Conservation (phyloP, 495 filamentous ascomycete species). For the Aspergillus conjunctus region DNA sequence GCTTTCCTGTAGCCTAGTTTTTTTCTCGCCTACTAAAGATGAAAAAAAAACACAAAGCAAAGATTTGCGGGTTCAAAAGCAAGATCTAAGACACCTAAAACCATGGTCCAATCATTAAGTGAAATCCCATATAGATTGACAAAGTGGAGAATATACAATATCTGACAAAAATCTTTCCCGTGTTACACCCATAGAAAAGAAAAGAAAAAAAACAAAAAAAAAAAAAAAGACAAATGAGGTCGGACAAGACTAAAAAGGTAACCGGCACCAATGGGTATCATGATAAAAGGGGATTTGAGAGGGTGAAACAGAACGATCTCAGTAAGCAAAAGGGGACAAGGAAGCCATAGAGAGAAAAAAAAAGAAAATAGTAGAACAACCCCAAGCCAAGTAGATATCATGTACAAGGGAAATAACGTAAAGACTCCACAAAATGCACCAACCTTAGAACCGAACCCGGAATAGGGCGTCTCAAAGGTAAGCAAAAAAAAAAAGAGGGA, state of each 20-base stretch:
- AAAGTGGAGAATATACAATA: too few species aligned
- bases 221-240: too few species aligned
- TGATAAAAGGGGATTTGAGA: constrained; percentile 16
- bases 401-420: neutral
- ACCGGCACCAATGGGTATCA: constrained; percentile 29
- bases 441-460: neutral
- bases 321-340: constrained; percentile 5
- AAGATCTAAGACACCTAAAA: too few species aligned
- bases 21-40: too few species aligned
- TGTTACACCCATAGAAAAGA: neutral
- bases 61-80: too few species aligned
- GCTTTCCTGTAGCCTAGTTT: too few species aligned
- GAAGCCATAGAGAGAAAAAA: constrained; percentile 9
- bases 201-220: constrained; percentile 10
- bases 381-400: neutral
- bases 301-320: neutral
- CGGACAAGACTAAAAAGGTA: too few species aligned
- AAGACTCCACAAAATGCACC: constrained; percentile 3
- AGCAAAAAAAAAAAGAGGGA: constrained; percentile 10
- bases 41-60: too few species aligned
- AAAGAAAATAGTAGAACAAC: constrained; percentile 17
- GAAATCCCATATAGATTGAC: too few species aligned
- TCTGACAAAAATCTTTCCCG: too few species aligned
- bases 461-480: neutral
- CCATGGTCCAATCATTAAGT: too few species aligned